Base-by-base conservation (phyloP, 345 rosid species). In the Lepidium aucheri region DNA sequence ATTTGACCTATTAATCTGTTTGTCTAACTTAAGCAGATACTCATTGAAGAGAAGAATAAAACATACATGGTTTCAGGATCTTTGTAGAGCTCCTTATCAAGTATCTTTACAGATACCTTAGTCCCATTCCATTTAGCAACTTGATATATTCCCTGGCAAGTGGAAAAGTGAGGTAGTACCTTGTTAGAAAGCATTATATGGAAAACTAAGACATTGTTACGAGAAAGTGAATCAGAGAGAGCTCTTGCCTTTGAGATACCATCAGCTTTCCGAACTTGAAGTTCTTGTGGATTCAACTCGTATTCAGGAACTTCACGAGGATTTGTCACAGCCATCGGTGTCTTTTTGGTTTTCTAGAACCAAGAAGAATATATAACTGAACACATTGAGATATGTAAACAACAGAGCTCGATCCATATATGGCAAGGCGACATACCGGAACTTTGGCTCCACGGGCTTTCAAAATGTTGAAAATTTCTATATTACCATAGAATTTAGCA, bases 41-140 rank as follows among this genome's bases (percentile, higher is more conserved):
- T 50, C 16, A 35, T 28, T 15, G 1, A 43, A 60, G 56, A 50
- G 51, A 60, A 70, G 36, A 50, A 43, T 58, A 41, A 28, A 33
- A 73, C 86, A 4, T 83, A 90, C 96, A 84, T 84, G 78, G 68
- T 79, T 42, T 94, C 92, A 39, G 76, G 86, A 50, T 90, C 87
- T 49, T 84, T 69, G 60, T 73, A 83, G 75, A 82, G 78, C 55
- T 88, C 91, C 74, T 74, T 85, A 72, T 90, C 97, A 34, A 94
- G 84, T 76, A 94, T 94, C 95, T 94, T 94, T 15, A 90, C 96
- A 45, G 88, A 73, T 52, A 94, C 96, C 80, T 90, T 90, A 50
- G 99, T 90, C 63, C 99, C 99, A 64, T 94, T 94, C 99, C 99
- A 94, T 75, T 88, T 94, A 69, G 99, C 99, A 66, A 88, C 86